Conservation (phyloP, 2,329 filamentous ascomycete genomes). For the Claviceps fusiformis region DNA sequence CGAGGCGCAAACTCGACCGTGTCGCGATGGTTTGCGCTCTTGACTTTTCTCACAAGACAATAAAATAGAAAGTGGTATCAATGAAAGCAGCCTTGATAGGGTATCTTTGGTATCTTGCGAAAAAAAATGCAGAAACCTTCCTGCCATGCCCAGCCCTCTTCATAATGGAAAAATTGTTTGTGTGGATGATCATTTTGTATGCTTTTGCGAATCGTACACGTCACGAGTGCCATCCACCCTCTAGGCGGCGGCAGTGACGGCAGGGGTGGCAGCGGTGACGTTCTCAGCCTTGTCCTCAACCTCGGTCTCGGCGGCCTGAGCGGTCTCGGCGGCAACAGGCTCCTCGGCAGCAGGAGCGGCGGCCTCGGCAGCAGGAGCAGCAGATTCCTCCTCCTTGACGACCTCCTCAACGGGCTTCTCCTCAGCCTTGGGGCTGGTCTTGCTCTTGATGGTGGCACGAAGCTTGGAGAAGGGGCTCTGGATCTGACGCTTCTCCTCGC, state of each 20-base stretch:
- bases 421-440: conserved; percentile 28
- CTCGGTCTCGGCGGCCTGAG: conserved; percentile 17
- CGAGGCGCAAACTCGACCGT: not conserved
- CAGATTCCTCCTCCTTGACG: conserved; percentile 21
- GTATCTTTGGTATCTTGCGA: conserved; percentile 38
- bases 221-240: conserved; percentile 14
- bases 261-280: conserved; percentile 28
- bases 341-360: too few relatives aligned
- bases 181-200: conserved; percentile 12
- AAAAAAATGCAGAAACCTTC: conserved; percentile 41
- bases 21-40: conserved; percentile 10
- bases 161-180: conserved; percentile 13
- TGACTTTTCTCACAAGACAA: conserved; percentile 9
- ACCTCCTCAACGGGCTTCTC: conserved; percentile 26
- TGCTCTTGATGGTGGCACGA: conserved; percentile 40
- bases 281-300: conserved; percentile 28
- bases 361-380: conserved; percentile 11
- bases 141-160: conserved; percentile 33
- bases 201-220: conserved; percentile 12
- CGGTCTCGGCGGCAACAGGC: conserved; percentile 13
- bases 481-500: conserved; percentile 24
- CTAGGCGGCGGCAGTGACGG: conserved; percentile 40
- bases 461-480: conserved; percentile 45
- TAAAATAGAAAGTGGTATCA: conserved; percentile 26
- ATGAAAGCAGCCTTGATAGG: conserved; percentile 37